These are phyloP conservation scores for Musa itinerans DNA, from an alignment of 176 grass and related monocot genomes.

Conservation along the genomic window DNA sequence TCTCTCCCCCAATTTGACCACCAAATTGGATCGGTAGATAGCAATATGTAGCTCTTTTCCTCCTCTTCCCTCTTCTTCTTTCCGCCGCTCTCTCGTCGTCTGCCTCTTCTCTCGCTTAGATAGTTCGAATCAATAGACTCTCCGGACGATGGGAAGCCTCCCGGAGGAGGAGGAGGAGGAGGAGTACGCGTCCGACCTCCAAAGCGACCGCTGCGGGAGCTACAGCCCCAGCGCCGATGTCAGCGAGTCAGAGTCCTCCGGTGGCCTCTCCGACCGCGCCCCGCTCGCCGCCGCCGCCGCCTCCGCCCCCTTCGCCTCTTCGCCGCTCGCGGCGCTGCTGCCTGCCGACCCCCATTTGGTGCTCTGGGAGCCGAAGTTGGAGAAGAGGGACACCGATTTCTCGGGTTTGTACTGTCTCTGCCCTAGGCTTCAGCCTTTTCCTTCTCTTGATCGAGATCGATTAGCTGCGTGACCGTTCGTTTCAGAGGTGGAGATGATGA, in stretches of 20 bases:
- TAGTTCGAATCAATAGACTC: too few species aligned
- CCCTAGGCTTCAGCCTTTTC: too few species aligned
- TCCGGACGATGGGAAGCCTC: conserved; percentile 50
- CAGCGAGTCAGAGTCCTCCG: conserved; percentile 84
- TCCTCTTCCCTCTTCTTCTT: neutral
- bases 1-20: neutral
- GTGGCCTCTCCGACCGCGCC: conserved; percentile 46
- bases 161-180: conserved; percentile 27
- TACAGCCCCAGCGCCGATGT: conserved; percentile 94
- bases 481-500: conserved; percentile 61
- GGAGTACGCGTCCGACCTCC: conserved; percentile 48
- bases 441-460: too few species aligned
- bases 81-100: neutral
- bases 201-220: conserved; percentile 48
- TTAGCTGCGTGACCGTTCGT: neutral
- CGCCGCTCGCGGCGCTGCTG: conserved; percentile 30
- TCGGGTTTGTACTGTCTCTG: conserved; percentile 7
- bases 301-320: conserved; percentile 37
- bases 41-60: neutral
- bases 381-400: neutral
- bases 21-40: neutral
- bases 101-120: neutral
- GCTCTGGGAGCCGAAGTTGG: neutral
- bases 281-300: conserved; percentile 28
- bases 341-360: neutral